Conservation (phyloP, 352 stramenopile genomes). For the Pythium coloratum region DNA sequence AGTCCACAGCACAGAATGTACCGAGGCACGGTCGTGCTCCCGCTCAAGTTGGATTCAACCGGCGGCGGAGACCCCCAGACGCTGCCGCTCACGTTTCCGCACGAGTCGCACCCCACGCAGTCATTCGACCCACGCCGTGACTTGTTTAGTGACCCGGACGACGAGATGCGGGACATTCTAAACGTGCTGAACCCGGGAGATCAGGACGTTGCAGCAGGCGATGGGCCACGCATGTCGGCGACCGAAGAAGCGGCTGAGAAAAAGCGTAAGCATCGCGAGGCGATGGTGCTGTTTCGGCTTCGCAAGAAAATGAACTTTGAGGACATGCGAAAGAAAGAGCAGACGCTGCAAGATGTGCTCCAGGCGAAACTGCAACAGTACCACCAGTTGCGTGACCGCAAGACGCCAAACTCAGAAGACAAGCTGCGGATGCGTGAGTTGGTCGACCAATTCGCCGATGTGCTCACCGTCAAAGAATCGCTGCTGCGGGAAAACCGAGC, state of each 20-base stretch:
- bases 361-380: constrained; percentile 21
- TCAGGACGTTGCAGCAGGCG: background rate
- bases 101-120: background rate
- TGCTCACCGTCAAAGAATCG: constrained; percentile 26
- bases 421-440: constrained; percentile 11
- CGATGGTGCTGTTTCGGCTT: constrained; percentile 29
- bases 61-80: background rate
- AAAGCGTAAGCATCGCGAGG: constrained; percentile 28
- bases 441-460: constrained; percentile 24
- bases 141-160: background rate
- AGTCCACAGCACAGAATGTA: constrained; percentile 1
- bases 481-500: constrained; percentile 29
- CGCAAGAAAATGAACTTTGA: constrained; percentile 27
- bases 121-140: background rate
- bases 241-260: constrained; percentile 25
- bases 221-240: background rate
- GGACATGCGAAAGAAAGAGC: constrained; percentile 27
- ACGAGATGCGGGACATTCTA: constrained; percentile 26
- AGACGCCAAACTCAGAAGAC: constrained; percentile 3
- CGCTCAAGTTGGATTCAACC: background rate
- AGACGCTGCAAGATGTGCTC: constrained; percentile 24
- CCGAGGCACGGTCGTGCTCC: constrained; percentile 4
- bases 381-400: constrained; percentile 9
- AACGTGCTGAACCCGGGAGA: constrained; percentile 14
- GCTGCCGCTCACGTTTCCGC: constrained; percentile 18